These are phyloP conservation scores for Fusarium ramigenum DNA, from an alignment of 2,329 filamentous ascomycete genomes.

Conservation along the genomic window DNA sequence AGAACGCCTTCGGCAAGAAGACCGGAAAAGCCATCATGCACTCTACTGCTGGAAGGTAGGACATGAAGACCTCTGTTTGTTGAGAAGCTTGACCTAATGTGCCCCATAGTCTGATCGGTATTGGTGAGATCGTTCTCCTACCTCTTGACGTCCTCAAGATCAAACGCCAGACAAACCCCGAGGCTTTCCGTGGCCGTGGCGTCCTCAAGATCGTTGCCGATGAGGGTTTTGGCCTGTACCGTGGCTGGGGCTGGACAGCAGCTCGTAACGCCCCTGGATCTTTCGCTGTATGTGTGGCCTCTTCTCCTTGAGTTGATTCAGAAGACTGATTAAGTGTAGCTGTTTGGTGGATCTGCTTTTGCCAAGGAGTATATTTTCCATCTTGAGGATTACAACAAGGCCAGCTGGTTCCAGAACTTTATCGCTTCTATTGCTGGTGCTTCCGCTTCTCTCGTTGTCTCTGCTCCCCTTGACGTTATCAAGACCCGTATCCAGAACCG, in stretches of 20 bases:
- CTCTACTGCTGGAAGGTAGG: constrained; percentile 89
- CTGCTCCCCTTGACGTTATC: constrained; percentile 96
- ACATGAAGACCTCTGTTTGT: neutral
- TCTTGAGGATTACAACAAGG: constrained; percentile 93
- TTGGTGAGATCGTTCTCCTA: constrained; percentile 94
- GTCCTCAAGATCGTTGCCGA: constrained; percentile 89
- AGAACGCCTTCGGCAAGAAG: constrained; percentile 91
- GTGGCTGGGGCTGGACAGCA: constrained; percentile 97
- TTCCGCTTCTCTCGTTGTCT: constrained; percentile 93
- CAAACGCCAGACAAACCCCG: constrained; percentile 98
- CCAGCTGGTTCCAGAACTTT: constrained; percentile 95
- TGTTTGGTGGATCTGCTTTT: constrained; percentile 96
- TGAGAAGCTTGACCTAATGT: constrained; percentile 25
- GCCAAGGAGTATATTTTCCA: constrained; percentile 96
- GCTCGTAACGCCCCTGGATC: constrained; percentile 96
- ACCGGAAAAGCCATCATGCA: constrained; percentile 99
- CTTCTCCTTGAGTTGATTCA: neutral
- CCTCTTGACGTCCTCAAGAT: constrained; percentile 98
- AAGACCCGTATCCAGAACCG: constrained; percentile 98
- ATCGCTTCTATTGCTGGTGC: constrained; percentile 95
- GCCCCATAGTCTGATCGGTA: constrained; percentile 80
- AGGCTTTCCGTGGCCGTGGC: constrained; percentile 94
- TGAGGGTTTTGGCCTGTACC: constrained; percentile 94
- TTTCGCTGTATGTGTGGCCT: constrained; percentile 77
- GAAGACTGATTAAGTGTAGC: constrained; percentile 58